Evolutionary conservation across 768 basidiomycete genomes (phyloP), one percentile per base, ranked within the genome.

Genomic region (Hemileccinum impolitum): DNA sequence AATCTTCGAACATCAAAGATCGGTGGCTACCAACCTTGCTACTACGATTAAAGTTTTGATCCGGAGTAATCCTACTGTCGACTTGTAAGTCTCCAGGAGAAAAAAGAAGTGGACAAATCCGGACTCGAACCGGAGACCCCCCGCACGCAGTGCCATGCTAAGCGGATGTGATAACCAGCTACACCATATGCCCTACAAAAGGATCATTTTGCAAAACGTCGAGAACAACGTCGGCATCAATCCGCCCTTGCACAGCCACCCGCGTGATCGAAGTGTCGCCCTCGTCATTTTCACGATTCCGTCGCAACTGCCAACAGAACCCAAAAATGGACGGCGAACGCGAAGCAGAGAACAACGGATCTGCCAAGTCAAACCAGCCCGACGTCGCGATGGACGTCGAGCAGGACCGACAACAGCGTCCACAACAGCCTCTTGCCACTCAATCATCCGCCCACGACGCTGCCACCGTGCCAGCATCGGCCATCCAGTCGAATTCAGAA

Each of bases 111-210:
- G 68, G 67, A 68, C 67, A 70, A 63, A 68, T 68, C 64, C 64
- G 62, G 68, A 68, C 62, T 70, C 64, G 66, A 68, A 70, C 66
- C 68, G 64, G 64, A 66, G 68, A 68, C 67, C 67, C 60, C 68
- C 68, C 68, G 68, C 67, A 68, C 0, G 47, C 48, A 63, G 61
- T 67, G 1, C 48, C 42, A 62, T 67, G 68, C 68, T 69, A 70
- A 67, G 66, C 62, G 68, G 66, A 69, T 69, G 68, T 68, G 68
- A 67, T 68, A 70, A 66, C 68, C 66, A 67, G 66, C 66, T 67
- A 67, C 66, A 67, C 66, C 68, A 63, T 67, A 69, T 67, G 66
- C 67, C 66, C 66, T 37, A 66, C 14, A 18, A 9, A 25, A 15
- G 4, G 23, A 11, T 5, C 4, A 7, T 21, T 3, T 4, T 21